phyloP scores from a whole-genome alignment of 257 asterid genomes.

The Marsdenia floribunda region DNA sequence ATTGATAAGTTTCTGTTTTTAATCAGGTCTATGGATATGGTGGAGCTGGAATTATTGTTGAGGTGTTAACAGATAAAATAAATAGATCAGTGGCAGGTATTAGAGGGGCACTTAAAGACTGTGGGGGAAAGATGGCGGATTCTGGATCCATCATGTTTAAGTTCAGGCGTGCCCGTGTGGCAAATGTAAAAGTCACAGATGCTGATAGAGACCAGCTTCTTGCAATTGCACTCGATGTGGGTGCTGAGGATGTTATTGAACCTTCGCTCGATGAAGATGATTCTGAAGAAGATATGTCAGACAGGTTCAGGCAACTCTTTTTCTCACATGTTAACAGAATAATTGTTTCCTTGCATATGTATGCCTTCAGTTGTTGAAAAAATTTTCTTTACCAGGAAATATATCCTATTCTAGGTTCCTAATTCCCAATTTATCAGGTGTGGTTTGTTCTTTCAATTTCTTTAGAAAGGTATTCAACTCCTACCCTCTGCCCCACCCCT shows the following conservation, averaged over 20 bases:
- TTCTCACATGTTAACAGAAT: not conserved
- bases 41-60: slow-evolving; percentile 81
- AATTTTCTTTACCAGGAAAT: not conserved
- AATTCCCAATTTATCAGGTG: not conserved
- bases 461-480: not conserved
- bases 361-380: not conserved
- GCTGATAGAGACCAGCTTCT: slow-evolving; percentile 66
- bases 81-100: slow-evolving; percentile 70
- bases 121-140: slow-evolving; percentile 93
- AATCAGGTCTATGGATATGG: slow-evolving; percentile 85
- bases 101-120: slow-evolving; percentile 67
- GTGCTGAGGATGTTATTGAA: slow-evolving; percentile 85
- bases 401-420: not conserved
- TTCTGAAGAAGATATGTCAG: slow-evolving; percentile 55
- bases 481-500: not conserved
- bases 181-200: slow-evolving; percentile 54
- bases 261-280: slow-evolving; percentile 59
- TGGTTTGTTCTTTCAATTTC: not conserved
- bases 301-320: slow-evolving; percentile 39
- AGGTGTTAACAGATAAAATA: slow-evolving; percentile 80
- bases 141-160: slow-evolving; percentile 91
- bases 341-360: not conserved
- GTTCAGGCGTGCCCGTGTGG: slow-evolving; percentile 76
- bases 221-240: slow-evolving; percentile 78
- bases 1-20: not conserved